Evolutionary conservation across 768 basidiomycete species (phyloP).

Genomic region (Tricholoma furcatifolium): DNA sequence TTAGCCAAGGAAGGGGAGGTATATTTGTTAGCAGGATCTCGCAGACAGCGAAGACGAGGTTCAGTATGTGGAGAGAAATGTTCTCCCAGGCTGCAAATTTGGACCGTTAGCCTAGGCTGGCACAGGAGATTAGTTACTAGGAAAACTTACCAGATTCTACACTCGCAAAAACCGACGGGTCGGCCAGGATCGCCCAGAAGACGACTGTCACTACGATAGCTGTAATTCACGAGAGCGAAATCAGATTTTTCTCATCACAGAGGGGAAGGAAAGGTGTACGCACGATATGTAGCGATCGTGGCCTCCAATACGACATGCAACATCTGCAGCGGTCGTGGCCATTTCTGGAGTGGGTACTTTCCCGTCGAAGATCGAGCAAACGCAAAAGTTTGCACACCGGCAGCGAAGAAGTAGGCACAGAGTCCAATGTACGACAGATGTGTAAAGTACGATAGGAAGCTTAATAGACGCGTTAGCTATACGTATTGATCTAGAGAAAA

Average conservation of each 20-base stretch:
- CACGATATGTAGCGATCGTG: slow-evolving; percentile 57
- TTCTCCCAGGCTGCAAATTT: slow-evolving; percentile 49
- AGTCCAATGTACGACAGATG: slow-evolving; percentile 66
- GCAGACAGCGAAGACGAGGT: slow-evolving; percentile 52
- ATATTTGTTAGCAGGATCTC: slow-evolving; percentile 58
- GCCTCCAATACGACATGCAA: slow-evolving; percentile 54
- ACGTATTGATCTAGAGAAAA: background rate
- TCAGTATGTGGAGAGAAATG: slow-evolving; percentile 61
- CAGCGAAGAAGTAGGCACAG: slow-evolving; percentile 59
- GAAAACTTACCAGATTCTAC: slow-evolving; percentile 35
- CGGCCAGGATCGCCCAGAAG: slow-evolving; percentile 57
- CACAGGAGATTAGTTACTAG: background rate
- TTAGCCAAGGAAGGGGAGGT: slow-evolving; percentile 51
- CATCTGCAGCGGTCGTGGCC: slow-evolving; percentile 55
- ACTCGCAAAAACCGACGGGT: slow-evolving; percentile 38
- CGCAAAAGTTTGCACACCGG: slow-evolving; percentile 49
- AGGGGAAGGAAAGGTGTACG: slow-evolving; percentile 21
- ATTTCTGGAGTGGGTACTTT: slow-evolving; percentile 55
- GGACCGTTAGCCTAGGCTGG: background rate
- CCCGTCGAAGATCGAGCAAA: slow-evolving; percentile 29
- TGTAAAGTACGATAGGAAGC: slow-evolving; percentile 33
- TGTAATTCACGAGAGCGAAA: slow-evolving; percentile 20
- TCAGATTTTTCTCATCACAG: background rate
- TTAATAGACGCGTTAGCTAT: background rate
- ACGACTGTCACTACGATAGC: slow-evolving; percentile 65